These are phyloP conservation scores for Dendrothele bispora DNA, from an alignment of 768 basidiomycete species.

Conservation along the genomic window DNA sequence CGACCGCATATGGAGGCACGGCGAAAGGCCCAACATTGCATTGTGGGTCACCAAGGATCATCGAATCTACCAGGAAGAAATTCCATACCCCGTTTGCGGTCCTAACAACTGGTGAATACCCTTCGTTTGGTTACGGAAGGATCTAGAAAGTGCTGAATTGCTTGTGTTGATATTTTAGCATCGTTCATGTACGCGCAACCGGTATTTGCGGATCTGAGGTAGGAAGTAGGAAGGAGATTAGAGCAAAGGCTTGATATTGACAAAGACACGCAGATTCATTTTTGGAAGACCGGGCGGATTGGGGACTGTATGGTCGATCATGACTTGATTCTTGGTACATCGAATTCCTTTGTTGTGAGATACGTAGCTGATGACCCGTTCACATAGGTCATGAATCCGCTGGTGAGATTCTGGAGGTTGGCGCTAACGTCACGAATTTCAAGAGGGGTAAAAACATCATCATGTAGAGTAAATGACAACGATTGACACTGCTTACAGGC, in stretches of 20 bases:
- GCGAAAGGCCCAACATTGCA: slow-evolving; percentile 1
- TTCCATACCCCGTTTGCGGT: not conserved
- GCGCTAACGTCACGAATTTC: not conserved
- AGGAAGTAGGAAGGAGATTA: too few relatives aligned
- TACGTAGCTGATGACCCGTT: not conserved
- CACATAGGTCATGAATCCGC: slow-evolving; percentile 1
- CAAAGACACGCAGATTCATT: slow-evolving; percentile 7
- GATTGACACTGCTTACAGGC: not conserved
- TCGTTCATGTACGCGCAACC: slow-evolving; percentile 3
- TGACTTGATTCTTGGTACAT: slow-evolving; percentile 3
- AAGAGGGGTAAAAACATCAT: not conserved
- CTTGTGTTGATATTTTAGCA: not conserved
- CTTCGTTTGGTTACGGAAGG: not conserved
- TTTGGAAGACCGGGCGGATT: slow-evolving; percentile 7
- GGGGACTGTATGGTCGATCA: slow-evolving; percentile 5
- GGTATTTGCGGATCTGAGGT: slow-evolving; percentile 1
- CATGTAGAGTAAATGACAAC: not conserved
- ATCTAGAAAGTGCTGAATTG: too few relatives aligned
- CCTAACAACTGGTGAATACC: slow-evolving; percentile 1
- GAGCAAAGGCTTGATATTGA: too few relatives aligned
- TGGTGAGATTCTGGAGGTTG: not conserved
- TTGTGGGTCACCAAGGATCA: slow-evolving; percentile 1
- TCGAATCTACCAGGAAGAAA: not conserved
- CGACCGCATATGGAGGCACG: slow-evolving; percentile 2
- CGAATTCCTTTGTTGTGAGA: not conserved